Conservation (phyloP, 2,329 filamentous ascomycete genomes). For the Cladophialophora bantiana region DNA sequence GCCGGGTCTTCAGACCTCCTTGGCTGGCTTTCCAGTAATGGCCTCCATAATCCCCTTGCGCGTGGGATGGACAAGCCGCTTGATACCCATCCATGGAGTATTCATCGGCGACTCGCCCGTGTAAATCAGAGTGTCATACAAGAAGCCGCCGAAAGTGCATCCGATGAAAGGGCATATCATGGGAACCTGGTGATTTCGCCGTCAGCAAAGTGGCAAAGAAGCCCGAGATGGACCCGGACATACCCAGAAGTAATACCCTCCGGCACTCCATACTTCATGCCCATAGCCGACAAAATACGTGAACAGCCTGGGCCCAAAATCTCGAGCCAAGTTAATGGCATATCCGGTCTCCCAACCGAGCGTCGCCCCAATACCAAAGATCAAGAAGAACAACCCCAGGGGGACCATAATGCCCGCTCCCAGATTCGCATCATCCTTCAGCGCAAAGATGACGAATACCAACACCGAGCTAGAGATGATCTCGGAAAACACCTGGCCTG, state of each 20-base stretch:
- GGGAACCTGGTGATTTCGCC: conserved; percentile 58
- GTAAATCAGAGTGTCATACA: conserved; percentile 69
- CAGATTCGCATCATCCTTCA: conserved; percentile 61
- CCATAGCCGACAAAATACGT: conserved; percentile 69
- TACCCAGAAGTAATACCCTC: conserved; percentile 72
- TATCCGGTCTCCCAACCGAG: conserved; percentile 75
- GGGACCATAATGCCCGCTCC: conserved; percentile 63
- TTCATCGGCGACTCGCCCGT: conserved; percentile 71
- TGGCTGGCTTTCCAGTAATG: conserved; percentile 33
- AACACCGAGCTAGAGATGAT: conserved; percentile 67
- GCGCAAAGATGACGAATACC: conserved; percentile 70
- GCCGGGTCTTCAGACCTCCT: conserved; percentile 27
- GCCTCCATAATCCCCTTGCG: conserved; percentile 35
- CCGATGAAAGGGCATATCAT: conserved; percentile 71
- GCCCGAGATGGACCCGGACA: neutral
- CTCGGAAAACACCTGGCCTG: conserved; percentile 70
- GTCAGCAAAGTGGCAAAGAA: conserved; percentile 11
- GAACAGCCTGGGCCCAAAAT: conserved; percentile 69
- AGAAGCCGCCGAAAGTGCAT: conserved; percentile 63
- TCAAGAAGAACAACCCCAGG: conserved; percentile 68
- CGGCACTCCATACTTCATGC: conserved; percentile 61
- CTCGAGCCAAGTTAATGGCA: conserved; percentile 71
- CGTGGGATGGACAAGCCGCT: conserved; percentile 50
- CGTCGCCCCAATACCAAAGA: conserved; percentile 71
- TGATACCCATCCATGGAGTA: conserved; percentile 65